Conservation (phyloP, 805 yeast genomes). For the Sungouiozyma ichnusensis region DNA sequence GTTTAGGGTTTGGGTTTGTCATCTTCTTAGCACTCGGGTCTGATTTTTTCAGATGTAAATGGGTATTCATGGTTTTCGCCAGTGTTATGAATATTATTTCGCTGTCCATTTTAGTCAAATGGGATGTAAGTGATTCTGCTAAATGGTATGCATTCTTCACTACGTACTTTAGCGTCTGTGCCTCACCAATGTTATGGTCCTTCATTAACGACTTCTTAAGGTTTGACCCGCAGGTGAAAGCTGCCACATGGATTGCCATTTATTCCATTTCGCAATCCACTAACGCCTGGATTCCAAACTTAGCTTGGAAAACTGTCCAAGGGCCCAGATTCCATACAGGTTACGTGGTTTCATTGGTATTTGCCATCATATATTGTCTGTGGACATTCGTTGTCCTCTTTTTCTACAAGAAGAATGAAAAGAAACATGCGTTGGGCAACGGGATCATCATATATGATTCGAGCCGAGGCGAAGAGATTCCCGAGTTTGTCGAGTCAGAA, state of each 20-base stretch:
- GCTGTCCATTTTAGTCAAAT: conserved; percentile 43
- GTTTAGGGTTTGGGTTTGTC: conserved; percentile 45
- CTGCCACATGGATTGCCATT: conserved; percentile 46
- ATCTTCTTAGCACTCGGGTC: conserved; percentile 38
- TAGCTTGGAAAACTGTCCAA: conserved; percentile 46
- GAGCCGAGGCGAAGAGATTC: conserved; percentile 25
- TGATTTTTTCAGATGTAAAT: conserved; percentile 40
- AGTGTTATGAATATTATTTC: conserved; percentile 45
- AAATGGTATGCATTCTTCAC: conserved; percentile 57
- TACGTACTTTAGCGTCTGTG: conserved; percentile 53
- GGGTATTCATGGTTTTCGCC: conserved; percentile 43
- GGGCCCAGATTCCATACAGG: conserved; percentile 49
- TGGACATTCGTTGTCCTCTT: conserved; percentile 44
- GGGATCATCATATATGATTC: conserved; percentile 41
- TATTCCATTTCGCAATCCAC: conserved; percentile 50
- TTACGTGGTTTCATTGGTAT: conserved; percentile 39
- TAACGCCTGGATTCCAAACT: conserved; percentile 47
- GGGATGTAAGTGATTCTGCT: conserved; percentile 48
- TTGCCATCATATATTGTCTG: conserved; percentile 35
- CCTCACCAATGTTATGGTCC: conserved; percentile 51
- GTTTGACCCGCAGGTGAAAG: conserved; percentile 44
- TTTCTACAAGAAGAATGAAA: conserved; percentile 46
- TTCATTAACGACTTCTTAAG: conserved; percentile 49
- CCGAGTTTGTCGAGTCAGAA: conserved; percentile 20
- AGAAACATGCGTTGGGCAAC: conserved; percentile 34